Evolutionary conservation across 2,329 filamentous ascomycete species (phyloP).

Genomic region (Ilyonectria robusta): DNA sequence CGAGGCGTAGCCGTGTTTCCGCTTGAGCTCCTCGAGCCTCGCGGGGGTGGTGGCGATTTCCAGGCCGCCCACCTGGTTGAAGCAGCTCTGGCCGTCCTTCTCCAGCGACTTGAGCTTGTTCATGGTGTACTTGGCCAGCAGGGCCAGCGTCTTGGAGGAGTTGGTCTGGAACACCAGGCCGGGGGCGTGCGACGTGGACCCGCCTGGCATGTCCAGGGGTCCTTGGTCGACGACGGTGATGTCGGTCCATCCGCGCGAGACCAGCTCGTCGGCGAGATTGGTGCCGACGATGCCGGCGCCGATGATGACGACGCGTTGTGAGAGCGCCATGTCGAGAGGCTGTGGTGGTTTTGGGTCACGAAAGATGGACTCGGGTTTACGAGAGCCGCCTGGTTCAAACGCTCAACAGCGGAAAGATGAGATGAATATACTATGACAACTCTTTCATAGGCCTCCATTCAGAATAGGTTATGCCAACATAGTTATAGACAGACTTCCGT

Average conservation of each 20-base stretch:
- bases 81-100: slow-evolving; percentile 57
- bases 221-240: slow-evolving; percentile 77
- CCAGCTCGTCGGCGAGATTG: slow-evolving; percentile 75
- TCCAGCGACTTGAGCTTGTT: slow-evolving; percentile 70
- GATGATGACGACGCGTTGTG: slow-evolving; percentile 69
- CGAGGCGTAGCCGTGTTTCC: slow-evolving; percentile 71
- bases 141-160: slow-evolving; percentile 69
- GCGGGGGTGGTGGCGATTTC: slow-evolving; percentile 74
- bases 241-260: slow-evolving; percentile 72
- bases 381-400: background rate
- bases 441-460: too few species aligned
- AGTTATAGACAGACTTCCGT: background rate
- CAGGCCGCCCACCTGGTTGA: slow-evolving; percentile 75
- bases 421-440: background rate
- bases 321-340: slow-evolving; percentile 31
- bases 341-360: too few species aligned
- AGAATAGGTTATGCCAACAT: background rate
- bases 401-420: background rate
- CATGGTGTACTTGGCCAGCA: slow-evolving; percentile 73
- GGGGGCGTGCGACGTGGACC: slow-evolving; percentile 76
- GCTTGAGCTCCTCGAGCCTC: slow-evolving; percentile 72
- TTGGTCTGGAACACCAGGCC: slow-evolving; percentile 77
- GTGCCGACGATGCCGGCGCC: slow-evolving; percentile 76
- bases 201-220: slow-evolving; percentile 73
- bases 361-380: too few species aligned